Evolutionary conservation across 306 rosid genomes (phyloP), one percentile per base, ranked within the genome.

Genomic region (Cajanus cajan): DNA sequence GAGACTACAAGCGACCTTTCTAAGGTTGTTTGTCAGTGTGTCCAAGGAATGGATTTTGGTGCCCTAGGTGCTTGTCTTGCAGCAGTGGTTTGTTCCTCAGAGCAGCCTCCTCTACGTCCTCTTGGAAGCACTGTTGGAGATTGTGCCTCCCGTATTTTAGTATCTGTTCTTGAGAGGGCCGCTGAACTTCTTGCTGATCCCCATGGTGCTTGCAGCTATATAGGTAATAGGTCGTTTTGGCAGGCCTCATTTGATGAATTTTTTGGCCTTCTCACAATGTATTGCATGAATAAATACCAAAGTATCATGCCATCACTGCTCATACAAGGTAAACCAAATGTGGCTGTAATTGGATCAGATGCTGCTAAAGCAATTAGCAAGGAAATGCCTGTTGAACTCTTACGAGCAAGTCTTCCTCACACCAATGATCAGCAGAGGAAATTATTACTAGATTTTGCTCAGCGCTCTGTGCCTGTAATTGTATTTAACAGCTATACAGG

Each of bases 11-110:
- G 41, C n/a, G 55, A 63, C 52, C 87, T 87, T 67, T 74, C 90
- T 8, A 82, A 59, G 77, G 73, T 67, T 79, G 88, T 87, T 71
- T 87, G 83, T 68, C 78, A 81, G 6, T 85, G 90, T 77, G 88
- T 87, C 24, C 80, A 39, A 74, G 87, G 85, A 69, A 87, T 87
- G 90, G 88, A 85, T 81, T 80, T 87, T 22, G 74, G 90, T 68
- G 83, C 83, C 18, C 84, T 87, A 24, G 82, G 88, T 80, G 87
- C 90, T 77, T 87, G 90, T 82, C 90, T 87, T 82, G 90, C 86
- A 43, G 90, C 90, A 39, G 90, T 87, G 8, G 90, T 87, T 85
- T 87, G 90, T 68, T 87, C 90, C 68, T 73, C 90, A n/a, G 90
- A 87, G 83, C 90, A 82, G 66, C 90, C 90, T 24, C 90, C 90